Percentiles rank a stretch among this genome's conserved stretches.
These are phyloP conservation scores for Megacollybia marginata DNA, from an alignment of 768 basidiomycete genomes.

Conservation along the genomic window DNA sequence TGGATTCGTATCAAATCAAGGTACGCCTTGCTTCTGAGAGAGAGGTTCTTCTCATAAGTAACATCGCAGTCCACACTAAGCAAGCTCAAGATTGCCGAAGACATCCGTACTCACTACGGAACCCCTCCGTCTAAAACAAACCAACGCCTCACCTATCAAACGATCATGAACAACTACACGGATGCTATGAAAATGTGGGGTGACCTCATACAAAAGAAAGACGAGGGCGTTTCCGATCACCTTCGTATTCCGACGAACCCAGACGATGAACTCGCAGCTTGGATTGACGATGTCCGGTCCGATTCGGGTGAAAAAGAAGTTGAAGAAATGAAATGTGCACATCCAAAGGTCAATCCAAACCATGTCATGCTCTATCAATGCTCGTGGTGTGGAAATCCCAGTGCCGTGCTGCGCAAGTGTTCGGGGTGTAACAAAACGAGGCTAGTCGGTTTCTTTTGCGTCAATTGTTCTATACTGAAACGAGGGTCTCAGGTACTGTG, in stretches of 20 bases:
- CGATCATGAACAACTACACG: constrained; percentile 39
- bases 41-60: too few species aligned
- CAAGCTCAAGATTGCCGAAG: constrained; percentile 44
- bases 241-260: constrained; percentile 26
- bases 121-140: constrained; percentile 41
- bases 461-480: background rate
- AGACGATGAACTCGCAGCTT: constrained; percentile 51
- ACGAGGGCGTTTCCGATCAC: constrained; percentile 21
- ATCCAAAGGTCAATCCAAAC: constrained; percentile 41
- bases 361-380: constrained; percentile 50
- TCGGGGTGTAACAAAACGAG: constrained; percentile 33
- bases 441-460: constrained; percentile 12
- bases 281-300: constrained; percentile 44
- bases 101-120: constrained; percentile 41
- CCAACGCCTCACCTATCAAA: constrained; percentile 43
- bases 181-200: constrained; percentile 41
- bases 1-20: constrained; percentile 43
- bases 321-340: constrained; percentile 22
- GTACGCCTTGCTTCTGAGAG: constrained; percentile 18
- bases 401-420: constrained; percentile 48
- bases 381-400: constrained; percentile 60
- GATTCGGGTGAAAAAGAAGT: constrained; percentile 26
- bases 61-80: constrained; percentile 22
- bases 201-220: constrained; percentile 26
- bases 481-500: constrained; percentile 35